These are phyloP conservation scores for Yamadazyma sp. DNA, from an alignment of 1,139 yeast genomes.

Conservation along the genomic window DNA sequence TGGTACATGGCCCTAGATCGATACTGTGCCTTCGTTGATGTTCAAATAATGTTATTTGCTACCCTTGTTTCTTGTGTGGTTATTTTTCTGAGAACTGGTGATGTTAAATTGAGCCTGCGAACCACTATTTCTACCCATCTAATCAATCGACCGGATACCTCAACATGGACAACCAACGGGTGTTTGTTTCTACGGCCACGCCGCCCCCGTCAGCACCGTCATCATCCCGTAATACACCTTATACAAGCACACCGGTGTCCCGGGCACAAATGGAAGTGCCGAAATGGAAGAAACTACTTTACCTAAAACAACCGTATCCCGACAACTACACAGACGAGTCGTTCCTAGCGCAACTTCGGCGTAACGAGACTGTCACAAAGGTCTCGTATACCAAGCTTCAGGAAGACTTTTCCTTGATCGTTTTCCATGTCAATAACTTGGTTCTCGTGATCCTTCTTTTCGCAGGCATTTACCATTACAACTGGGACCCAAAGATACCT, in stretches of 20 bases:
- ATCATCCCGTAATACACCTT: not conserved
- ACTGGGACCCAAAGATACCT: constrained; percentile 47
- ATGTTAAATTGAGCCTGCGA: no score
- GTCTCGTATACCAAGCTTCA: constrained; percentile 65
- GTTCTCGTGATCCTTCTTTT: constrained; percentile 63
- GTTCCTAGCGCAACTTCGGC: constrained; percentile 73
- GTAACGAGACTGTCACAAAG: constrained; percentile 72
- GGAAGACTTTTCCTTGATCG: constrained; percentile 68
- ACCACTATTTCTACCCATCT: no score
- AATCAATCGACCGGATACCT: no score
- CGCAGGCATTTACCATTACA: constrained; percentile 49
- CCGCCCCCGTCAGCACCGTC: no score
- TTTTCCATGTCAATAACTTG: constrained; percentile 63
- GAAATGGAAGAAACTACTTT: constrained; percentile 80
- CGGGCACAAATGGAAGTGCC: not conserved
- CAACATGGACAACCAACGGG: no score
- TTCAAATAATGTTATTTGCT: no score
- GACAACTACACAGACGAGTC: constrained; percentile 87
- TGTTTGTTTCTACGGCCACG: no score
- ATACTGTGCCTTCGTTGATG: no score
- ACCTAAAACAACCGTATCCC: constrained; percentile 84
- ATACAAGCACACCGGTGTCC: not conserved
- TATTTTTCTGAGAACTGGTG: no score
- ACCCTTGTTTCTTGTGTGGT: no score
- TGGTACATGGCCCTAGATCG: not conserved